Base-by-base conservation (phyloP, 2,329 filamentous ascomycete genomes). In the Lachnellula hyalina region DNA sequence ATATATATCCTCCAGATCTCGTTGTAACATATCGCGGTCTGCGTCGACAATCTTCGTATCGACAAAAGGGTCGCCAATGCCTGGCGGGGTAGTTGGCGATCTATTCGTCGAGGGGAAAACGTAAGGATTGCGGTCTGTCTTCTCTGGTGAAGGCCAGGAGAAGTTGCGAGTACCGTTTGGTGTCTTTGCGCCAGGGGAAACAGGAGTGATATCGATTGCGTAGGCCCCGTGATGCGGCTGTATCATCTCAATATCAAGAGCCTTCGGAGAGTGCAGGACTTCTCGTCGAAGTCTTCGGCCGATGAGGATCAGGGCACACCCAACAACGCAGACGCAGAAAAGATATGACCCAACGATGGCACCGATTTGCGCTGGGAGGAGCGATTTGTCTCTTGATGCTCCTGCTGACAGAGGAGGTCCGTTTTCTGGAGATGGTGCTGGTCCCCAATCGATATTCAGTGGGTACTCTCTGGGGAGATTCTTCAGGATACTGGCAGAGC, bases 1-100 rank as follows among this genome's bases (percentile, higher is more conserved):
- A 73, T 96, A 97, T 70, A 97, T 84, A 65, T 89, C 84, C 71
- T 96, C 91, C 71, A 96, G 84, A 70, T 96, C 89, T 61, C 86
- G 79, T 71, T 94, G 85, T 60, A 89, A 85, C 75, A 86, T 86
- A 66, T 81, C 78, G 68, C 81, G 83, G 72, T 96, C 89, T 57
- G 82, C 80, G 56, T 86, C 82, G 23, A 96, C 80, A 15, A 96
- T 81, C 56, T 79, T 80, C 56, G 87, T 84, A 70, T 96, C 90
- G 56, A 96, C 89, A 21, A 83, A 84, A 15, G 79, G 80, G 56
- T 89, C 83, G 62, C 7, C 28, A 32, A 81, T 74, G 12, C 54
- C 57, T 5, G 58, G 51, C 11, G 61, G 60, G 12, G 63, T 59
- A 4, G 49, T 58, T 40, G 61, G 61, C 8, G 63, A 64, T 53